phyloP scores from a whole-genome alignment of 1,284 basidiomycete genomes.

The Moesziomyces sp. region DNA sequence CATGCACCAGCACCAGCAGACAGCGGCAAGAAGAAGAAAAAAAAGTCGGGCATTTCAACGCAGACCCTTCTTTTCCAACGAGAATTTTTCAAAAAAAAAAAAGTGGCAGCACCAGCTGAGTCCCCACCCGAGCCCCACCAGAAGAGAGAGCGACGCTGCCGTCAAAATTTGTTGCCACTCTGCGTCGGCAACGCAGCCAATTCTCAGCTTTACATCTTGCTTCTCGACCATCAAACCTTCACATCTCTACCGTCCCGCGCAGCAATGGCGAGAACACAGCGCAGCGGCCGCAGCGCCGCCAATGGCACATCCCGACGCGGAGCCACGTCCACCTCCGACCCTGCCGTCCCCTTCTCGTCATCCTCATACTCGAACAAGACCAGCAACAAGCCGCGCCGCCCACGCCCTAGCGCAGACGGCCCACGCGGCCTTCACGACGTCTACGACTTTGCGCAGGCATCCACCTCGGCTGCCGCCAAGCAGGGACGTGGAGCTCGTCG shows the following conservation, averaged over 20 bases:
- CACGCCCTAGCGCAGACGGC: slow-evolving; percentile 3
- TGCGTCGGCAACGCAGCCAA: not conserved
- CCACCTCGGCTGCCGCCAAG: slow-evolving; percentile 25
- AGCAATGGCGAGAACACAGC: slow-evolving; percentile 2
- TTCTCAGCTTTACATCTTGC: no score
- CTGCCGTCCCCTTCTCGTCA: slow-evolving; percentile 25
- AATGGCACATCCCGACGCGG: not conserved
- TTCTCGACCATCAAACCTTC: not conserved
- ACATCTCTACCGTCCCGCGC: not conserved
- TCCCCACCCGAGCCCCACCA: no score
- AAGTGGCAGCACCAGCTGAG: not conserved
- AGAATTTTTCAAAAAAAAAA: not conserved
- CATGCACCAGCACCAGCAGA: no score
- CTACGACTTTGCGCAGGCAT: slow-evolving; percentile 33
- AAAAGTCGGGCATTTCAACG: no score
- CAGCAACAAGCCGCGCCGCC: slow-evolving; percentile 12
- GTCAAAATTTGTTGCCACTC: not conserved
- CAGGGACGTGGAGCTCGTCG: slow-evolving; percentile 27
- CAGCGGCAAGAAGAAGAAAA: no score
- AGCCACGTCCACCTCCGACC: not conserved
- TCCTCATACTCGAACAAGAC: slow-evolving; percentile 19
- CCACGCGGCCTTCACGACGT: slow-evolving; percentile 26
- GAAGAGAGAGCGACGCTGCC: no score
- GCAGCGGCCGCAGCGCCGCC: not conserved
- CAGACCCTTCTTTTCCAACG: no score